Evolutionary conservation across 129 eudicot genomes (phyloP).

Genomic region (Escallonia rubra): DNA sequence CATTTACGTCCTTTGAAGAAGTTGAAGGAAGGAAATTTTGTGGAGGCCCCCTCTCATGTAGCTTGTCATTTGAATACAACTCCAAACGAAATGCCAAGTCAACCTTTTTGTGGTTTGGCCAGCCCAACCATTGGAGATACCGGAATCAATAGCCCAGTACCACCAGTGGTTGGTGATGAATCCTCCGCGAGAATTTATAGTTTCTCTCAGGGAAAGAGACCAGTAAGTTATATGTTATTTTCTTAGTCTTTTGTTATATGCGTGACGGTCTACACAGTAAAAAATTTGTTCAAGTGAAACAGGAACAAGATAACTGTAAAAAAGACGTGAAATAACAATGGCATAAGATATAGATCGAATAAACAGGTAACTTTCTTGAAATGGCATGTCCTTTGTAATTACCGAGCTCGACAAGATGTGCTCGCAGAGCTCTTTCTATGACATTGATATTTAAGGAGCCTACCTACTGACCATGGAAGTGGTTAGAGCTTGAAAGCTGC

Average conservation of each 20-base stretch:
- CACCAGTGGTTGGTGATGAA: conserved; percentile 25
- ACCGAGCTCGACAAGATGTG: too few relatives aligned
- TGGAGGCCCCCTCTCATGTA: conserved; percentile 11
- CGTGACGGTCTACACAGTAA: too few relatives aligned
- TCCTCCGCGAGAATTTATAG: conserved; percentile 32
- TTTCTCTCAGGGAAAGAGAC: conserved; percentile 40
- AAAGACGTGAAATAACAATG: background rate
- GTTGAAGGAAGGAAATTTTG: conserved; percentile 24
- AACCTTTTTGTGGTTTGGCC: conserved; percentile 10
- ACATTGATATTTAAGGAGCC: too few relatives aligned
- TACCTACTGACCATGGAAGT: too few relatives aligned
- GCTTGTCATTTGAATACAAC: conserved; percentile 7
- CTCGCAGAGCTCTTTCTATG: too few relatives aligned
- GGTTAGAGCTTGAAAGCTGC: too few relatives aligned
- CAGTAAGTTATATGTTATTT: conserved; percentile 36
- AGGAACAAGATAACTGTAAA: background rate
- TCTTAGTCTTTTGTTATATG: background rate
- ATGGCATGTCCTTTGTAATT: too few relatives aligned
- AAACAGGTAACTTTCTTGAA: too few relatives aligned
- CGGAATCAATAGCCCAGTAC: conserved; percentile 19
- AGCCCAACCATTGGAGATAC: conserved; percentile 18
- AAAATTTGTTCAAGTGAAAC: background rate
- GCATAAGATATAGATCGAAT: too few relatives aligned
- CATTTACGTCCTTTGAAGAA: conserved; percentile 21
- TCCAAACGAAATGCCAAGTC: conserved; percentile 8